Conservation (phyloP, 768 basidiomycete genomes). For the Tricholoma saponaceum region DNA sequence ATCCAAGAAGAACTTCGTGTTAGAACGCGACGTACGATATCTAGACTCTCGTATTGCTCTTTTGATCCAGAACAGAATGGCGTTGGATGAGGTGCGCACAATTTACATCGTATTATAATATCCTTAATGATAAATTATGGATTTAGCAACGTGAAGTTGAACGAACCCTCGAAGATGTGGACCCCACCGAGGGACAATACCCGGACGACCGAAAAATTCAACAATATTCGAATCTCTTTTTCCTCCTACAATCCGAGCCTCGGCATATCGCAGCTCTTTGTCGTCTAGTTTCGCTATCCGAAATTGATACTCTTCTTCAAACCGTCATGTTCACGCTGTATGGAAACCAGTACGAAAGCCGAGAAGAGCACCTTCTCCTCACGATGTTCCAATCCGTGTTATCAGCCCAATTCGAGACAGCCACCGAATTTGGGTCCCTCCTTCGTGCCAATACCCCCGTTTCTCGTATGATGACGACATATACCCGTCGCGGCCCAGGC, state of each 20-base stretch:
- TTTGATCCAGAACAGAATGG: conserved; percentile 98
- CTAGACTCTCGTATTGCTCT: conserved; percentile 96
- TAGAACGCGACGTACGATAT: conserved; percentile 97
- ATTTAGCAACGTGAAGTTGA: conserved; percentile 90
- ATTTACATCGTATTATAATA: conserved; percentile 2
- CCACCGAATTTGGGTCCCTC: conserved; percentile 98
- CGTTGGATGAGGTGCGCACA: conserved; percentile 78
- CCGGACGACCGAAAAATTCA: conserved; percentile 93
- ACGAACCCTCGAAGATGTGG: conserved; percentile 92
- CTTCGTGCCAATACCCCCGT: conserved; percentile 98
- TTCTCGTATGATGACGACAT: conserved; percentile 99
- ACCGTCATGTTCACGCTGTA: conserved; percentile 99
- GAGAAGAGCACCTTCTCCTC: conserved; percentile 95
- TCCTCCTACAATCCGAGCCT: conserved; percentile 96
- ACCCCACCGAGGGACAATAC: conserved; percentile 87
- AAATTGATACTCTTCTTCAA: conserved; percentile 98
- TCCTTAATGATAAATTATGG: conserved; percentile 9
- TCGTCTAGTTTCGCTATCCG: conserved; percentile 90
- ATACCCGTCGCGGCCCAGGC: conserved; percentile 96
- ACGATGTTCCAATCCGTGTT: conserved; percentile 99
- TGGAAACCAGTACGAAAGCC: conserved; percentile 97
- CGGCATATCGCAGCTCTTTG: conserved; percentile 96
- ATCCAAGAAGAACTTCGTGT: conserved; percentile 99
- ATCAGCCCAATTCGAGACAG: conserved; percentile 98
- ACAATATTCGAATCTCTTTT: conserved; percentile 98